These are phyloP conservation scores for Pyrenophora tritici-repentis DNA, from an alignment of 2,329 filamentous ascomycete genomes.

Conservation along the genomic window DNA sequence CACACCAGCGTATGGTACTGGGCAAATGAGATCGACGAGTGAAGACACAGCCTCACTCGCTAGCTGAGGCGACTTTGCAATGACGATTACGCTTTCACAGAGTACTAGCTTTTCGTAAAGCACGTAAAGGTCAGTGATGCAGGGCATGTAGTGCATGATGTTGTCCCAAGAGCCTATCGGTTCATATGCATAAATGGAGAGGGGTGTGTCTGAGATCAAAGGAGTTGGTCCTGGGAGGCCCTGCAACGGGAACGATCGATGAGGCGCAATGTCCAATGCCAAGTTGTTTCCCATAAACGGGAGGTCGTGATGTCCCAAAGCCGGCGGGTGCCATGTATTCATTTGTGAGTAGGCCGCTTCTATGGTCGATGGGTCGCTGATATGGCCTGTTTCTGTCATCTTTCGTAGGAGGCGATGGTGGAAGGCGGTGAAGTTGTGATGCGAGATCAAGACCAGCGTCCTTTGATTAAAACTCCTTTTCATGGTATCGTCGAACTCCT, in stretches of 20 bases:
- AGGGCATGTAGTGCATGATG: slow-evolving; percentile 48
- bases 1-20: slow-evolving; percentile 49
- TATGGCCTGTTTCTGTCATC: slow-evolving; percentile 45
- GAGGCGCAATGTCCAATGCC: slow-evolving; percentile 48
- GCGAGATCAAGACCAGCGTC: slow-evolving; percentile 48
- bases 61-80: slow-evolving; percentile 50
- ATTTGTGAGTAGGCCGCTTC: slow-evolving; percentile 48
- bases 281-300: slow-evolving; percentile 48
- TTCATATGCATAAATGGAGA: slow-evolving; percentile 48
- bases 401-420: slow-evolving; percentile 42
- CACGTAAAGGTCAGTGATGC: slow-evolving; percentile 49
- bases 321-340: slow-evolving; percentile 44
- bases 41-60: slow-evolving; percentile 49
- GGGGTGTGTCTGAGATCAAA: slow-evolving; percentile 36
- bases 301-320: slow-evolving; percentile 45
- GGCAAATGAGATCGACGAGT: slow-evolving; percentile 47
- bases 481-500: slow-evolving; percentile 49
- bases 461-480: slow-evolving; percentile 52
- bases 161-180: slow-evolving; percentile 48
- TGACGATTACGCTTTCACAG: slow-evolving; percentile 48
- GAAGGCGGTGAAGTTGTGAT: slow-evolving; percentile 48
- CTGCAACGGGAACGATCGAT: slow-evolving; percentile 49
- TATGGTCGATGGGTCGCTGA: slow-evolving; percentile 47
- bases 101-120: slow-evolving; percentile 50
- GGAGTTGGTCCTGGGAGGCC: slow-evolving; percentile 41